Conservation (phyloP, 2,329 filamentous ascomycete genomes). For the Phaeosphaeriaceae sp. region DNA sequence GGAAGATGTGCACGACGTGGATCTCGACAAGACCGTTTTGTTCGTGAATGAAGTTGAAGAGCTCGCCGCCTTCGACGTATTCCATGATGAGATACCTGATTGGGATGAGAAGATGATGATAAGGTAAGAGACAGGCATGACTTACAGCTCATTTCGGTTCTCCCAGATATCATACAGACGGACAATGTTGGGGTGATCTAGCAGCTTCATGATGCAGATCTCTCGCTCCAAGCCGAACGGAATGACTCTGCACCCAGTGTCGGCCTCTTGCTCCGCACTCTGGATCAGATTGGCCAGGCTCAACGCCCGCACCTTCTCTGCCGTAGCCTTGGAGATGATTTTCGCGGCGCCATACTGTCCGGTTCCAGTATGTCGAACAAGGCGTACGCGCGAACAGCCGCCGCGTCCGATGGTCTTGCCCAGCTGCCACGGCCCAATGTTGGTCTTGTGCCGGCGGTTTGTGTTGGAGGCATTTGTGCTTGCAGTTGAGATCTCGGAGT, state of each 20-base stretch:
- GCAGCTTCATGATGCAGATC: slow-evolving; percentile 95
- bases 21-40: slow-evolving; percentile 78
- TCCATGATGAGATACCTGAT: slow-evolving; percentile 90
- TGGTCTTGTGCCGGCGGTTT: slow-evolving; percentile 66
- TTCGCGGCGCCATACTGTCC: slow-evolving; percentile 89
- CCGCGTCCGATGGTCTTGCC: slow-evolving; percentile 89
- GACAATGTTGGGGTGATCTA: slow-evolving; percentile 94
- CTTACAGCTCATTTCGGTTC: slow-evolving; percentile 91
- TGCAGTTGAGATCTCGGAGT: slow-evolving; percentile 62
- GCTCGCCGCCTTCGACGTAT: slow-evolving; percentile 82
- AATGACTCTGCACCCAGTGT: slow-evolving; percentile 70
- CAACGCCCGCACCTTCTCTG: slow-evolving; percentile 80
- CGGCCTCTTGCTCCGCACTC: slow-evolving; percentile 67
- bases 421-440: slow-evolving; percentile 92
- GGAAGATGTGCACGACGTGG: slow-evolving; percentile 83
- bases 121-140: neutral
- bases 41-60: slow-evolving; percentile 84
- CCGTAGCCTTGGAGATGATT: slow-evolving; percentile 84
- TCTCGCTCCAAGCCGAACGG: slow-evolving; percentile 92
- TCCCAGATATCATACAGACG: slow-evolving; percentile 98
- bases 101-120: slow-evolving; percentile 22
- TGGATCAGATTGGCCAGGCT: slow-evolving; percentile 85
- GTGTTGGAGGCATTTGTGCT: slow-evolving; percentile 62
- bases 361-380: slow-evolving; percentile 81
- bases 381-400: slow-evolving; percentile 84